Evolutionary conservation across 2,329 filamentous ascomycete genomes (phyloP).

Genomic region (Calonectria pauciramosa): DNA sequence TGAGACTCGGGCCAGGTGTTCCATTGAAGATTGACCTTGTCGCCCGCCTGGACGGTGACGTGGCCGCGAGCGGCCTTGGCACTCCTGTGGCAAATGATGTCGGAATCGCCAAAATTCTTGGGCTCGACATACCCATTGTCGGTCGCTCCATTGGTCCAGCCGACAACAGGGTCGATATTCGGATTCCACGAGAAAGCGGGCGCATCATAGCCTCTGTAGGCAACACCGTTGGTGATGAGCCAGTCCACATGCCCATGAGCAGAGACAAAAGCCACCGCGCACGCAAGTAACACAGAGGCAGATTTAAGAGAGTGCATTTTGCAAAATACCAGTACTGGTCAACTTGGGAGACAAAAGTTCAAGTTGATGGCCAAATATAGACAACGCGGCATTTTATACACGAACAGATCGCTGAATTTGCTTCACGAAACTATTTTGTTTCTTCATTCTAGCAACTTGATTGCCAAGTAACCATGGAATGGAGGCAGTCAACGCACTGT

Average conservation of each 20-base stretch:
- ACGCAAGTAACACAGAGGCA: conserved; percentile 4
- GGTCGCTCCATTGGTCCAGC: conserved; percentile 39
- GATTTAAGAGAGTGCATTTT: conserved; percentile 23
- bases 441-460: neutral
- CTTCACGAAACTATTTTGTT: neutral
- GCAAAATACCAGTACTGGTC: neutral
- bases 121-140: conserved; percentile 66
- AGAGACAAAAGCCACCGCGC: neutral
- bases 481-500: neutral
- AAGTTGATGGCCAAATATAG: neutral
- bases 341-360: neutral
- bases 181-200: conserved; percentile 42
- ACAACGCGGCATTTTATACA: neutral
- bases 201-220: conserved; percentile 40
- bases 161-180: conserved; percentile 36
- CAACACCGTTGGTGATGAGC: conserved; percentile 40
- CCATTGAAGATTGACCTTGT: conserved; percentile 58
- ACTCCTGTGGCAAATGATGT: conserved; percentile 63
- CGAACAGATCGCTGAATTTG: neutral
- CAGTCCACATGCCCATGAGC: conserved; percentile 44
- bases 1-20: conserved; percentile 58
- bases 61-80: conserved; percentile 53
- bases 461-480: conserved; percentile 28
- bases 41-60: conserved; percentile 56
- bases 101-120: conserved; percentile 52